Conservation (phyloP, 2,329 filamentous ascomycete genomes). For the Diaporthe sp. region DNA sequence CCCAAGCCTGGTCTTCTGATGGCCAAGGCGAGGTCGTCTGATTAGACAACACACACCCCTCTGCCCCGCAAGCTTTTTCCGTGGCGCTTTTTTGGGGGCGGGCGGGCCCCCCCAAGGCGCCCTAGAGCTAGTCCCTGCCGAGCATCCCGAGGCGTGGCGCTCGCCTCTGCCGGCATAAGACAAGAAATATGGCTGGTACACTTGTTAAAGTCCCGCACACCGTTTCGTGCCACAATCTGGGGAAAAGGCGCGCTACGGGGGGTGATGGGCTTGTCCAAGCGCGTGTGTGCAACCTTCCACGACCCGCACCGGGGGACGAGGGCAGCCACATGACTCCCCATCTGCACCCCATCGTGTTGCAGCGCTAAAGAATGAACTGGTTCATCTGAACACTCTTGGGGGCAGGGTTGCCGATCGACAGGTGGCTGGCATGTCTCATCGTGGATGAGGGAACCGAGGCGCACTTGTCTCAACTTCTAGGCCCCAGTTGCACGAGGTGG, state of each 20-base stretch:
- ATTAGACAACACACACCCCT: slow-evolving; percentile 3
- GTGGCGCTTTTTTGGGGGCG: not conserved
- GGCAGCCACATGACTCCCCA: slow-evolving; percentile 1
- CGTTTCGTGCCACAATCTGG: slow-evolving; percentile 3
- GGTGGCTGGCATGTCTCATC: slow-evolving; percentile 20
- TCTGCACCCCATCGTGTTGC: not conserved
- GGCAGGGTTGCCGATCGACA: slow-evolving; percentile 15
- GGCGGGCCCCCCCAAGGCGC: not conserved
- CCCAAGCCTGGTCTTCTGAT: not conserved
- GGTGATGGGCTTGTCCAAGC: not conserved
- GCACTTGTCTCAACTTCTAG: not conserved
- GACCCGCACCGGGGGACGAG: not conserved
- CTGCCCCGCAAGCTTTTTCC: slow-evolving; percentile 6
- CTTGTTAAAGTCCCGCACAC: not conserved
- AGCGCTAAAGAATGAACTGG: slow-evolving; percentile 14
- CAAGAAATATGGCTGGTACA: slow-evolving; percentile 4
- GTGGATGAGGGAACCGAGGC: not conserved
- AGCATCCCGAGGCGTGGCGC: slow-evolving; percentile 16
- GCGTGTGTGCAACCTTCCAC: slow-evolving; percentile 20
- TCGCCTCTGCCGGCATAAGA: slow-evolving; percentile 30
- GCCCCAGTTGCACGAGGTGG: not conserved
- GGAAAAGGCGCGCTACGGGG: slow-evolving; percentile 2
- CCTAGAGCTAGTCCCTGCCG: slow-evolving; percentile 25
- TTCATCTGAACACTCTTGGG: not conserved
- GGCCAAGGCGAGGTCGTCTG: slow-evolving; percentile 20